These are phyloP conservation scores for Saccharum spontaneum DNA, from an alignment of 176 grass and related monocot species.

Conservation along the genomic window DNA sequence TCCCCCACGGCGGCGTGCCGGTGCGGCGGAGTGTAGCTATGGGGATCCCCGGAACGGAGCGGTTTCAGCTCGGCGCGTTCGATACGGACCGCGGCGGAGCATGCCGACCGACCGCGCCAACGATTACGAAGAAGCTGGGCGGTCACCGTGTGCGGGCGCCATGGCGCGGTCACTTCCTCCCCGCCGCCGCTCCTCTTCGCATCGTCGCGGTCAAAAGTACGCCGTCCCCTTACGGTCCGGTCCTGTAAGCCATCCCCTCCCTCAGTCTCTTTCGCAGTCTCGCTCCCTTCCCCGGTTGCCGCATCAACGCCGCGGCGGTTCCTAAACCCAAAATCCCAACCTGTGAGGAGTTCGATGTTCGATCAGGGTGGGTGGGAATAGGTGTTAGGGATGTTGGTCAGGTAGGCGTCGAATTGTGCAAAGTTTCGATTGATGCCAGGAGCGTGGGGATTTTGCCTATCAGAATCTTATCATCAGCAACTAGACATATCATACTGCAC, in stretches of 20 bases:
- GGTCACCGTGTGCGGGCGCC: background rate
- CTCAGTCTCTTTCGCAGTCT: background rate
- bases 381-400: background rate
- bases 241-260: conserved; percentile 1
- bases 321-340: background rate
- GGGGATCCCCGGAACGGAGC: background rate
- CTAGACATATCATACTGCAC: background rate
- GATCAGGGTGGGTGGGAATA: too few species aligned
- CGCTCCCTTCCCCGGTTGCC: background rate
- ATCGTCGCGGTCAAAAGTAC: background rate
- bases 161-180: background rate
- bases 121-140: background rate
- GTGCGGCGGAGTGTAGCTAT: background rate
- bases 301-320: background rate
- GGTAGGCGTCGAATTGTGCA: background rate
- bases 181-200: background rate
- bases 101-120: background rate
- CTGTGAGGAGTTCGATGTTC: too few species aligned
- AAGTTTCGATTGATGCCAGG: background rate
- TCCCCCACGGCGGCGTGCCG: background rate
- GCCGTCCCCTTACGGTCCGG: background rate
- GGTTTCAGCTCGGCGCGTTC: background rate
- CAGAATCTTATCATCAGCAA: background rate
- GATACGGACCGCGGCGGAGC: background rate
- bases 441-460: background rate